Percentiles rank a stretch among this genome's conserved stretches.
Conservation (phyloP, 2,329 filamentous ascomycete genomes). For the Aspergillus sp. region DNA sequence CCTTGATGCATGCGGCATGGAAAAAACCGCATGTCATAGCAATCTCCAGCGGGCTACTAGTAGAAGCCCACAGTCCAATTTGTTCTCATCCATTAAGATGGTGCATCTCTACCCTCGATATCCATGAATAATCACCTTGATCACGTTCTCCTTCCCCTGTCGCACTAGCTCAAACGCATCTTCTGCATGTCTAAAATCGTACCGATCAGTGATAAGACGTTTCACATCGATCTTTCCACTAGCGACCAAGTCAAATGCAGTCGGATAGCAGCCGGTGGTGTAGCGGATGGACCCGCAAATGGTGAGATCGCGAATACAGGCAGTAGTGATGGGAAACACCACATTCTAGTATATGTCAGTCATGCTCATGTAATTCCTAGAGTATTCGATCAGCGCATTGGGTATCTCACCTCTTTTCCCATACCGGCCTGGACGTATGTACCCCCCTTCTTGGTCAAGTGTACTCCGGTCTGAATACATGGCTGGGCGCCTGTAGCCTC, state of each 20-base stretch:
- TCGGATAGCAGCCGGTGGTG: slow-evolving; percentile 48
- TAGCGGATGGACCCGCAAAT: slow-evolving; percentile 55
- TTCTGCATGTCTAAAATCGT: slow-evolving; percentile 46
- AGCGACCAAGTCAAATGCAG: slow-evolving; percentile 50
- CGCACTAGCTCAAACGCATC: slow-evolving; percentile 49
- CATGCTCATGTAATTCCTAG: not conserved
- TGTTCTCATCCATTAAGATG: not conserved
- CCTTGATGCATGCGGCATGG: too few relatives aligned
- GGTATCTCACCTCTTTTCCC: slow-evolving; percentile 39
- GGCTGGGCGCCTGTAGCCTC: slow-evolving; percentile 49
- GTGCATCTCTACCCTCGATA: not conserved
- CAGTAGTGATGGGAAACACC: slow-evolving; percentile 50
- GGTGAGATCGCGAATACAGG: slow-evolving; percentile 48
- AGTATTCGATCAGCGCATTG: not conserved
- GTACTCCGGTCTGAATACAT: slow-evolving; percentile 50
- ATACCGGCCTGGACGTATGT: slow-evolving; percentile 54
- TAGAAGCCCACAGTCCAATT: too few relatives aligned
- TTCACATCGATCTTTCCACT: slow-evolving; percentile 44
- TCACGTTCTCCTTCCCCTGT: slow-evolving; percentile 35
- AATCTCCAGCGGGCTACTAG: not conserved
- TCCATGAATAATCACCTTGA: slow-evolving; percentile 43
- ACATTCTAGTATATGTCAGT: slow-evolving; percentile 36
- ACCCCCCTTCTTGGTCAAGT: slow-evolving; percentile 45
- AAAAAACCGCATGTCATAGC: not conserved
- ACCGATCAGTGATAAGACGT: slow-evolving; percentile 39